A percentile compares a stretch with the other conserved stretches of the same genome.
Conservation (phyloP, 257 asterid species). For the Nicotiana sylvestris region DNA sequence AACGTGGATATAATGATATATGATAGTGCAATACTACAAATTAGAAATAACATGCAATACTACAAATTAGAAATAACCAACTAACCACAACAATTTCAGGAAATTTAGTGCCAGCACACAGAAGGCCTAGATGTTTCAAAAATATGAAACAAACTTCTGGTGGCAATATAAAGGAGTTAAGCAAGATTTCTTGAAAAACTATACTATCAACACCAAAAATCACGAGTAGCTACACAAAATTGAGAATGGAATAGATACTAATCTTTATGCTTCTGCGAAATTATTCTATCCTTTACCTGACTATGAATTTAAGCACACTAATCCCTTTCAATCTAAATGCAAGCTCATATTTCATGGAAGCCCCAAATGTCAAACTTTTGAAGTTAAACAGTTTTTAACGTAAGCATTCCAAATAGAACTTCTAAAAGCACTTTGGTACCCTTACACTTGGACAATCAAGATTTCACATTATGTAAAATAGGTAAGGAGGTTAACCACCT, state of each 20-base stretch:
- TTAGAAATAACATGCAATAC: too few species aligned
- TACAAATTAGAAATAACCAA: too few species aligned
- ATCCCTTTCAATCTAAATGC: not conserved
- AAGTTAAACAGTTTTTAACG: not conserved
- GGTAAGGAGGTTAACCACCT: conserved; percentile 34
- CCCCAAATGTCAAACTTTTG: not conserved
- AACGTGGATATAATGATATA: too few species aligned
- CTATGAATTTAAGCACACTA: not conserved
- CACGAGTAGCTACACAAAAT: not conserved
- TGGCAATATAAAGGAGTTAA: too few species aligned
- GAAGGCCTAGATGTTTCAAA: too few species aligned
- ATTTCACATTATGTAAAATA: not conserved
- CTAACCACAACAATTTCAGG: too few species aligned
- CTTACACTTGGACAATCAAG: not conserved
- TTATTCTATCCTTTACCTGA: not conserved
- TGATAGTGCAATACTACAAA: not conserved
- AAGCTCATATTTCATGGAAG: not conserved
- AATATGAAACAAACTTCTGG: too few species aligned
- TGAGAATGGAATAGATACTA: not conserved
- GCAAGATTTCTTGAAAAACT: not conserved
- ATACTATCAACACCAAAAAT: not conserved
- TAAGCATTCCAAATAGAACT: not conserved
- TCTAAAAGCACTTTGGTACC: not conserved
- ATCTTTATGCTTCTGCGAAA: not conserved
- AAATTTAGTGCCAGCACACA: too few species aligned